Base-by-base conservation (phyloP, 2,329 filamentous ascomycete species). In the Apiospora malaysiana region DNA sequence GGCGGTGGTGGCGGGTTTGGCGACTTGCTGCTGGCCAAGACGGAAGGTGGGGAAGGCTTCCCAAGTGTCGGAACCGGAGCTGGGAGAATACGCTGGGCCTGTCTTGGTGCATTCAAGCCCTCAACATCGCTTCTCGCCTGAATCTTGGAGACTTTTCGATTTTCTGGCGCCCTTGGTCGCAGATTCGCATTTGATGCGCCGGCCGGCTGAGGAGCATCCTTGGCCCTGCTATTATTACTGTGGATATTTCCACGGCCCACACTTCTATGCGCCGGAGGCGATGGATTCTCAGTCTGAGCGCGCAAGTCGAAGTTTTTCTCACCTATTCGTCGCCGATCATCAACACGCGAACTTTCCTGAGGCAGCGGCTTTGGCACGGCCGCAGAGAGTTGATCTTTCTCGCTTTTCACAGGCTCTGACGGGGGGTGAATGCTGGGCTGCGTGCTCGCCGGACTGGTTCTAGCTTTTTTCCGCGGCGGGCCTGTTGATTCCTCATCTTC, bases 231-330 rank as follows among this genome's bases (percentile, higher is more conserved):
- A 45, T 45, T 16, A 16, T 45, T 18, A 16, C 16, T 18, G 32
- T 63, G 32, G 8, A 32, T 32, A n/a, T 40, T 40, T 40, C 16
- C 56, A 37, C 56, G 56, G 16, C 56, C 56, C 32, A 63, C 18
- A 63, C 8, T 63, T 40, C 56, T 32, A 14, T 63, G 37, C 40
- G 56, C 32, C 21, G 32, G 21, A 63, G 56, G 56, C 56, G 56
- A 40, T 40, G 56, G 56, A 40, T 63, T 63, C n/a, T 63, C 56
- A 12, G 56, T 63, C 56, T 63, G 56, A 18, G 56, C 56, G 56
- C 56, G 56, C 21, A 63, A 63, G 32, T 63, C n/a, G 56, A 63
- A 63, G 32, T 63, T 63, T 5, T 40, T n/a, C 9, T 40, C 56
- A 2, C 21, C 32, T n/a, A 63, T n/a, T 63, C 56, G n/a, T 10